phyloP scores from a whole-genome alignment of 1,284 basidiomycete genomes.

The Cerioporus squamosus region DNA sequence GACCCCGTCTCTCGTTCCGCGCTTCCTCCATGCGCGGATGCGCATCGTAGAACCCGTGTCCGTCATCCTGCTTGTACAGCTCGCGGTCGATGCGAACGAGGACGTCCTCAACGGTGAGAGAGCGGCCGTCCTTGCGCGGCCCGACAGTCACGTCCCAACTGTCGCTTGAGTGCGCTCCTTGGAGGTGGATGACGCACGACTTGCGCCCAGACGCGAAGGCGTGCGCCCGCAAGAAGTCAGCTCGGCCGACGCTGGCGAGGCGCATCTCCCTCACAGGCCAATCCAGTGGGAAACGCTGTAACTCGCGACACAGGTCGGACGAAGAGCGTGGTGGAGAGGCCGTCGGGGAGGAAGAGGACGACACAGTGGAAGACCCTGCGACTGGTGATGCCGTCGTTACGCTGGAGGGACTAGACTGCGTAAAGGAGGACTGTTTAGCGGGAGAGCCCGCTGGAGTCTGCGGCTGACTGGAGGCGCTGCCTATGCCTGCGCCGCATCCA shows the following conservation, averaged over 20 bases:
- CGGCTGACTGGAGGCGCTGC: neutral
- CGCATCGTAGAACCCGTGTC: neutral
- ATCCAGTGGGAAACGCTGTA: neutral
- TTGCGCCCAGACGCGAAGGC: neutral
- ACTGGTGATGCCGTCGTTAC: neutral
- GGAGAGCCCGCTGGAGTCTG: neutral
- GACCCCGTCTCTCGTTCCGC: neutral
- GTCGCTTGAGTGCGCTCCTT: neutral
- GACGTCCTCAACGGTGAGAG: neutral
- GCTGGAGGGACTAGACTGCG: neutral
- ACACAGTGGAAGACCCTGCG: neutral
- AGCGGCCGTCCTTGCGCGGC: neutral
- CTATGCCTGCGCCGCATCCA: neutral
- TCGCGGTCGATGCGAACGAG: neutral
- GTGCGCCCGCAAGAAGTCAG: neutral
- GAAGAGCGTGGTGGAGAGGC: neutral
- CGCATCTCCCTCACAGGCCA: neutral
- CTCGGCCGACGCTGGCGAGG: neutral
- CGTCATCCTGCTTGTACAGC: neutral
- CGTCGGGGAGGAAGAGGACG: neutral
- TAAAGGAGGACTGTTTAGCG: neutral
- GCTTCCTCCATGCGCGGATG: neutral
- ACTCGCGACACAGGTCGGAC: neutral
- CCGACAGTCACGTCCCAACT: neutral
- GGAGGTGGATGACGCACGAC: neutral